Evolutionary conservation across 2,329 filamentous ascomycete genomes (phyloP), one percentile per base, ranked within the genome.

Genomic region (Penicillium glabrum): DNA sequence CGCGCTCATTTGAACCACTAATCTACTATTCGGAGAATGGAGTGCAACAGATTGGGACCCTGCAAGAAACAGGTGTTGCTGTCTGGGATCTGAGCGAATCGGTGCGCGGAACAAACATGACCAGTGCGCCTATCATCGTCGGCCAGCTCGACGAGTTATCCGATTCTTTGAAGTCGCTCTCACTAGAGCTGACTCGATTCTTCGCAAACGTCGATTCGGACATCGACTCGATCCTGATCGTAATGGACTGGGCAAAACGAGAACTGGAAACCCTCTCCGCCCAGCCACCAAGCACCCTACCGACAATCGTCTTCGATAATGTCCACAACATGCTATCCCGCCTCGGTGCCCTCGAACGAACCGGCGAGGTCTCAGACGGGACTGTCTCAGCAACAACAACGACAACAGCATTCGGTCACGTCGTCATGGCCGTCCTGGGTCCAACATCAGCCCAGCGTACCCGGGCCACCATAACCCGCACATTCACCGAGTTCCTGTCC

Each of bases 71-170:
- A 0, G 91, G 92, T 44, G 88, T 96, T 31, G 93, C 93, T 1
- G 92, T 98, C 26, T 96, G 93, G 90, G 93, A 98, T 72, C 82
- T 98, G 6, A 89, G 91, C 57, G 93, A 97, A 80, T 96, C 89
- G 62, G 89, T 97, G 54, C 86, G 93, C 49, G 86, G 85, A 5
- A 93, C 91, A 57, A 96, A 96, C 72, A 93, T 97, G 89, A 92
- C 90, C 14, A 93, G 91, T 45, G 92, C 90, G 8, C 87, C 88
- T 1, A 87, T 91, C 65, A 96, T 98, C 62, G 91, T 96, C 43
- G 83, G 86, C 65, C 90, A 93, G 67, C 82, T 98, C 3, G 92
- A 97, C 72, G 89, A 89, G 54, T 80, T 97, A 37, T 93, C 90
- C 61, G 91, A 96, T 61, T 92, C 86, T 53, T 83, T 97, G 59